A percentile compares a stretch with the other conserved stretches of the same genome.
phyloP scores from a whole-genome alignment of 2,329 filamentous ascomycete genomes.

The Raffaelea ambrosiae region DNA sequence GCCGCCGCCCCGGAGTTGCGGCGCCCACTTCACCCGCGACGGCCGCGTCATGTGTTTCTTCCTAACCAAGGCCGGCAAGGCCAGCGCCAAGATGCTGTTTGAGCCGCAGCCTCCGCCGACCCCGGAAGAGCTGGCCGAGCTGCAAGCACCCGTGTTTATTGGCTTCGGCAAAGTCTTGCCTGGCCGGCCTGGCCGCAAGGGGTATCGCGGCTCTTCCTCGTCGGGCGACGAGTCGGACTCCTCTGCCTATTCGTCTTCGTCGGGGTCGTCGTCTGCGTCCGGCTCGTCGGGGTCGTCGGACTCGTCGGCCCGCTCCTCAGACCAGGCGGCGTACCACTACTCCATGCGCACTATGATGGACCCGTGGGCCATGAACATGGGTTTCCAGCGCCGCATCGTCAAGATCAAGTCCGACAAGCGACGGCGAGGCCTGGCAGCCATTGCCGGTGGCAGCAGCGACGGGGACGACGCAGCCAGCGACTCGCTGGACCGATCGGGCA shows the following conservation, averaged over 20 bases:
- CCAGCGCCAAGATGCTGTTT: constrained; percentile 36
- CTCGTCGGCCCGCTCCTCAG: neutral
- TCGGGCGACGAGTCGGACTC: constrained; percentile 31
- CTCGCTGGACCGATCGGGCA: constrained; percentile 4
- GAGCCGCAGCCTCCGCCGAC: constrained; percentile 30
- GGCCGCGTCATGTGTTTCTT: constrained; percentile 61
- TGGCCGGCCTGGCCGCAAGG: constrained; percentile 17
- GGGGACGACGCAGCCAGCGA: constrained; percentile 2
- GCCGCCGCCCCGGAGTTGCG: constrained; percentile 49
- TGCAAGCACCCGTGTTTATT: constrained; percentile 13
- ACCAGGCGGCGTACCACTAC: neutral
- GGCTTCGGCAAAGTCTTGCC: constrained; percentile 14
- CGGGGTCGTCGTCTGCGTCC: constrained; percentile 13
- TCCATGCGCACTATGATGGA: constrained; percentile 6
- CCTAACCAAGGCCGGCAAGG: constrained; percentile 57
- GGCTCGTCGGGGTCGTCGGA: neutral
- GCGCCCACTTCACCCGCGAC: constrained; percentile 52
- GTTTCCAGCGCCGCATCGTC: constrained; percentile 50
- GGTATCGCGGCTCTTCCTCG: neutral
- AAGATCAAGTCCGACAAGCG: constrained; percentile 16
- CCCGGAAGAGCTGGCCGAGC: constrained; percentile 8
- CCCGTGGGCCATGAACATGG: constrained; percentile 12
- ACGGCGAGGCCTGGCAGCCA: neutral
- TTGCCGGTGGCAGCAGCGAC: neutral
- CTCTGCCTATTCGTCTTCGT: constrained; percentile 31